Evolutionary conservation across 2,329 filamentous ascomycete species (phyloP).

Genomic region (Fusarium chaquense): DNA sequence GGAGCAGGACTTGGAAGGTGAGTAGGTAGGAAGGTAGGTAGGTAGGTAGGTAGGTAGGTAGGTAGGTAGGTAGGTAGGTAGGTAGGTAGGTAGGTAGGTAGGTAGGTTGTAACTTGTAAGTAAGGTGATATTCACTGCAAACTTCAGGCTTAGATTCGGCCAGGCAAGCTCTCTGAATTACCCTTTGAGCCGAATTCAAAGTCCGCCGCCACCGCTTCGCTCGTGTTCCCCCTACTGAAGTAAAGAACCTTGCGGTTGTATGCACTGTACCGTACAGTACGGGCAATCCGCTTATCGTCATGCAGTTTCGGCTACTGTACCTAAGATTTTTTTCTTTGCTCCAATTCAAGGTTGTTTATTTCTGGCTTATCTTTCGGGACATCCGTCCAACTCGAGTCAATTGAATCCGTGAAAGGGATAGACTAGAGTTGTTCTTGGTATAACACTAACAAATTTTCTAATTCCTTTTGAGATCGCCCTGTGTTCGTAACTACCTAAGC

Average conservation of each 20-base stretch:
- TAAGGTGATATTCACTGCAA: background rate
- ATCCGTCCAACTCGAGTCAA: conserved; percentile 38
- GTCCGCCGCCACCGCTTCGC: conserved; percentile 47
- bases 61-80: too few species aligned
- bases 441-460: conserved; percentile 2
- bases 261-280: conserved; percentile 40
- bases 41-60: too few species aligned
- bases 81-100: too few species aligned
- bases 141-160: conserved; percentile 13
- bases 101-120: too few species aligned
- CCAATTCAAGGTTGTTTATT: conserved; percentile 18
- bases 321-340: conserved; percentile 28
- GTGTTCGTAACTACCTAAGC: background rate
- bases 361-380: conserved; percentile 42
- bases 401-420: conserved; percentile 5
- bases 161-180: conserved; percentile 15
- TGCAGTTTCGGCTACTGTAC: conserved; percentile 30
- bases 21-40: too few species aligned
- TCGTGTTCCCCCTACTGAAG: conserved; percentile 33
- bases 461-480: background rate
- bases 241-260: conserved; percentile 1
- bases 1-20: too few species aligned
- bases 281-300: conserved; percentile 21
- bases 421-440: conserved; percentile 2
- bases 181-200: conserved; percentile 46